Base-by-base conservation (phyloP, 345 rosid genomes). In the Ricinus communis region DNA sequence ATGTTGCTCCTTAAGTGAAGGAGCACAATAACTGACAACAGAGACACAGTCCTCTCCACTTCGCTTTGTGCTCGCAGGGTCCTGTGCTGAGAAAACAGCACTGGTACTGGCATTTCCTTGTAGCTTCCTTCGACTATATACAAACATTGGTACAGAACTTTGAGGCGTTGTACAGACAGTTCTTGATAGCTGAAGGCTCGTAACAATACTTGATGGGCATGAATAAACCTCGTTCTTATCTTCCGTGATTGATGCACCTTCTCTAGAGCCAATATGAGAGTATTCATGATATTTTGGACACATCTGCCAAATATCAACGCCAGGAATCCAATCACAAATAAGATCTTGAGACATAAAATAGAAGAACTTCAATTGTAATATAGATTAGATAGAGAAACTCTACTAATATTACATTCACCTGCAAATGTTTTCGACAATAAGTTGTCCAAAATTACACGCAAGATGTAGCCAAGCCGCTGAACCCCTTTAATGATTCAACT, bases 81-180 rank as follows among this genome's bases (percentile, higher is more conserved):
- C 71, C 71, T 56, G 70, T 51, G 66, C 79, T 62, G 84, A 66
- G 72, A 66, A 73, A 68, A 70, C 70, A 65, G 76, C 73, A 62
- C 49, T 40, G 71, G 76, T 70, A 64, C 51, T 41, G 71, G 73
- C 47, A 31, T 73, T 74, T 62, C 71, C 71, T 36, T n/a, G 71
- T 58, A 65, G 77, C 47, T 82, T 88, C 84, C 84, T 87, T 79
- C 98, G 60, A 43, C 41, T 36, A 25, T 71, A 90, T 66, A 91
- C 98, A 74, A 77, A 73, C 62, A 69, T 74, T 22, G 81, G 82
- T 46, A 50, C 65, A 68, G 74, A 40, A 61, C 65, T 75, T 76
- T 76, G 83, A 46, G 89, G 78, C 81, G 80, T 79, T 61, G 74
- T 77, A 67, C 75, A 68, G 64, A 70, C 73, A 47, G 80, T 77